phyloP scores from a whole-genome alignment of 352 stramenopile genomes.

The Paralagenidium karlingii region DNA sequence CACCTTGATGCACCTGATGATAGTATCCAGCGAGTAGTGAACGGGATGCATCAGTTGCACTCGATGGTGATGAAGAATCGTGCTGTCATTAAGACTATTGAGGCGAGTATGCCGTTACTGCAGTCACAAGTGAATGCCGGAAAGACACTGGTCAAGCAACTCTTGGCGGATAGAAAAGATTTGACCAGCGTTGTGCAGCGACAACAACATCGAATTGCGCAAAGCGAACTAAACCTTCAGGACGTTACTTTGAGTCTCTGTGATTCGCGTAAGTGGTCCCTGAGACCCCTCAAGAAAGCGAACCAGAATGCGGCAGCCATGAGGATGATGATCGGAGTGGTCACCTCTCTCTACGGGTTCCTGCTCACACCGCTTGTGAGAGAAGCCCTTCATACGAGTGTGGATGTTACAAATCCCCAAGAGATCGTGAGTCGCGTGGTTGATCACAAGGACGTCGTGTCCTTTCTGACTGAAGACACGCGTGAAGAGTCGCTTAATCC shows the following conservation, averaged over 20 bases:
- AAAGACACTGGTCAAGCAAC: conserved; percentile 2
- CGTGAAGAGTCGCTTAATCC: not conserved
- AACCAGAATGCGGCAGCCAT: conserved; percentile 8
- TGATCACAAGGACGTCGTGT: conserved; percentile 5
- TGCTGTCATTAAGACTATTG: conserved; percentile 1
- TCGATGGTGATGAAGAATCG: conserved; percentile 9
- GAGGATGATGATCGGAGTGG: conserved; percentile 9
- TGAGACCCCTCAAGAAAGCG: conserved; percentile 5
- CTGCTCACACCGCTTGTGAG: conserved; percentile 11
- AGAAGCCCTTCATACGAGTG: conserved; percentile 9
- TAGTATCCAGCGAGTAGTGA: conserved; percentile 5
- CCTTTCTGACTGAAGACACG: too few species aligned
- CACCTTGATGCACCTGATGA: conserved; percentile 8
- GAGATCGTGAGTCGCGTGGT: conserved; percentile 8
- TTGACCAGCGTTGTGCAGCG: too few species aligned
- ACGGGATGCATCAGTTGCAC: conserved; percentile 6
- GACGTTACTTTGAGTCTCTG: conserved; percentile 5
- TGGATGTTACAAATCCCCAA: conserved; percentile 12
- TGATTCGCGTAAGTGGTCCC: conserved; percentile 3
- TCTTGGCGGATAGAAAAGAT: too few species aligned
- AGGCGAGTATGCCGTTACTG: conserved; percentile 1
- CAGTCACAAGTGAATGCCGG: conserved; percentile 3
- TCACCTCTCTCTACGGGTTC: conserved; percentile 10
- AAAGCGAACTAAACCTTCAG: conserved; percentile 11
- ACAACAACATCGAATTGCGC: too few species aligned